These are phyloP conservation scores for Phytophthora quininea DNA, from an alignment of 352 stramenopile species.

Conservation along the genomic window DNA sequence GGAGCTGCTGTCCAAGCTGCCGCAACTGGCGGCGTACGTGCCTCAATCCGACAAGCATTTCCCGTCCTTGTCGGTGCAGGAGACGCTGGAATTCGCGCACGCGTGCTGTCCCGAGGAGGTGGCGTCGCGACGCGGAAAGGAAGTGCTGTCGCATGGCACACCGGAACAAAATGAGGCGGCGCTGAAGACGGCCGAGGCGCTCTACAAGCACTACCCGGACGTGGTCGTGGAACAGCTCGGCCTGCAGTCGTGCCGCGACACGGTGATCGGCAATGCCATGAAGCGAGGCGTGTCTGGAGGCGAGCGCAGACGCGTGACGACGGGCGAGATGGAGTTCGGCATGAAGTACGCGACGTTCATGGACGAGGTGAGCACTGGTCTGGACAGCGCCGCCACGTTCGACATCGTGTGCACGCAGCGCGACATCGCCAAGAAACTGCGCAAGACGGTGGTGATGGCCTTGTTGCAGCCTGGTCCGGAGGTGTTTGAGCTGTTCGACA, in stretches of 20 bases:
- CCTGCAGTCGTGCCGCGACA: constrained; percentile 41
- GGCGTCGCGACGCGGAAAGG: constrained; percentile 66
- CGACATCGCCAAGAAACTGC: constrained; percentile 32
- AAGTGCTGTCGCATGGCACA: constrained; percentile 41
- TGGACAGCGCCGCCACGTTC: constrained; percentile 86
- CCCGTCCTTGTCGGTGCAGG: constrained; percentile 31
- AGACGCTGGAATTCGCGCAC: constrained; percentile 39
- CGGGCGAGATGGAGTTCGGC: constrained; percentile 87
- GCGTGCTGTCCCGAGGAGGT: constrained; percentile 24
- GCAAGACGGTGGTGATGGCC: constrained; percentile 54
- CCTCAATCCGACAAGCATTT: constrained; percentile 36
- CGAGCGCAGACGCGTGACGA: constrained; percentile 84
- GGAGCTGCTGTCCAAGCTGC: constrained; percentile 20
- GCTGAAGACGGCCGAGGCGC: not conserved
- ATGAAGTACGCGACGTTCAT: constrained; percentile 74
- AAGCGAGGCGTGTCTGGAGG: constrained; percentile 70
- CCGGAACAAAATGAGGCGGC: constrained; percentile 24
- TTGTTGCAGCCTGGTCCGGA: constrained; percentile 41
- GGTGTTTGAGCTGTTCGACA: constrained; percentile 61
- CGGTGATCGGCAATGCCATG: constrained; percentile 46
- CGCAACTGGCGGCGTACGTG: constrained; percentile 28
- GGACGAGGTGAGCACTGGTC: constrained; percentile 90
- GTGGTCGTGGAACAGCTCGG: constrained; percentile 27
- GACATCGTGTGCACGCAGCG: constrained; percentile 70
- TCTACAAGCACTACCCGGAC: constrained; percentile 34